Evolutionary conservation across 78 protist species (phyloP).

Genomic region (Monocercomonoides exilis): DNA sequence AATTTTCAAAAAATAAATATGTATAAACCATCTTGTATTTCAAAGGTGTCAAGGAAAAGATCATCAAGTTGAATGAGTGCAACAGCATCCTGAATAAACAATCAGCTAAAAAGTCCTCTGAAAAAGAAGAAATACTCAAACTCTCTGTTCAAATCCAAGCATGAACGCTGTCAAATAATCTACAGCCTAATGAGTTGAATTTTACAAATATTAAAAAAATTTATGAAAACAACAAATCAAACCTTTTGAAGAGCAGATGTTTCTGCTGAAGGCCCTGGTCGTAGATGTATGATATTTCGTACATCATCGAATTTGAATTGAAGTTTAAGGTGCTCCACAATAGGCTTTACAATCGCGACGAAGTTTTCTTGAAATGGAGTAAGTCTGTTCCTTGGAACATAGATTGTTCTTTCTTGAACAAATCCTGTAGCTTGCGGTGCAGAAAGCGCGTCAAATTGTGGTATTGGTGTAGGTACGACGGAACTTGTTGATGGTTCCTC

Average conservation of each 20-base stretch:
- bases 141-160: slow-evolving; percentile 80
- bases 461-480: not conserved
- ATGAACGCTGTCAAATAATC: slow-evolving; percentile 87
- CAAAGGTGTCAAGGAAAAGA: slow-evolving; percentile 87
- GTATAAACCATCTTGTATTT: slow-evolving; percentile 66
- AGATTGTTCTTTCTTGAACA: slow-evolving; percentile 27
- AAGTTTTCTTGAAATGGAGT: slow-evolving; percentile 79
- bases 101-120: not conserved
- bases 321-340: slow-evolving; percentile 82
- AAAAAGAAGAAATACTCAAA: not conserved
- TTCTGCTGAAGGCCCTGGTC: slow-evolving; percentile 33
- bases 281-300: slow-evolving; percentile 64
- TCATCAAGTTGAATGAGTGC: slow-evolving; percentile 95
- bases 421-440: not conserved
- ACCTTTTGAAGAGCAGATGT: slow-evolving; percentile 1
- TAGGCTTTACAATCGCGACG: slow-evolving; percentile 79
- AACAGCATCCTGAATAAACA: slow-evolving; percentile 81
- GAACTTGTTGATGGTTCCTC: not conserved
- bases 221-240: slow-evolving; percentile 36
- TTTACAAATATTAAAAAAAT: slow-evolving; percentile 54
- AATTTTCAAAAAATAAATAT: not conserved
- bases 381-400: slow-evolving; percentile 70
- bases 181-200: slow-evolving; percentile 76
- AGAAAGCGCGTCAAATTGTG: slow-evolving; percentile 4
- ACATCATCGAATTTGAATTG: slow-evolving; percentile 80